A percentile compares a stretch with the other conserved stretches of the same genome.
Conservation (phyloP, 1,284 basidiomycete species). For the Naganishia sp. region DNA sequence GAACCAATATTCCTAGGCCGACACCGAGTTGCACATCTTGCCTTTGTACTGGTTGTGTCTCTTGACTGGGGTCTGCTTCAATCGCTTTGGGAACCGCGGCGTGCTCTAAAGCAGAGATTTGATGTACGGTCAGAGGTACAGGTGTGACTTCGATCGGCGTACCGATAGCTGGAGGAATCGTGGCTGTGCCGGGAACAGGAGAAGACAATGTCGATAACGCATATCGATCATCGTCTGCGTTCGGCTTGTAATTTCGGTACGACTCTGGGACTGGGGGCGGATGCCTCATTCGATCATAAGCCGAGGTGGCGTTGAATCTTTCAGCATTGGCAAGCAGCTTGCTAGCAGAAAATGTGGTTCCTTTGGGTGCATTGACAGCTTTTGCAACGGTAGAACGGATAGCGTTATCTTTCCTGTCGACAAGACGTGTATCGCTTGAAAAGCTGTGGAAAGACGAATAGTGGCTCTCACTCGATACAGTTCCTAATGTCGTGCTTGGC, state of each 20-base stretch:
- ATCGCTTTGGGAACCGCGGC: background rate
- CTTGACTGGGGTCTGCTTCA: background rate
- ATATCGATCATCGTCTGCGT: constrained; percentile 2
- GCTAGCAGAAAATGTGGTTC: background rate
- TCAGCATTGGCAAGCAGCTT: background rate
- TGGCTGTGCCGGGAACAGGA: background rate
- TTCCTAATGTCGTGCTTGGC: background rate
- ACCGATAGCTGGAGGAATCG: background rate
- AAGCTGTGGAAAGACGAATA: constrained; percentile 15
- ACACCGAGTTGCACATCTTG: background rate
- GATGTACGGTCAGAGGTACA: background rate
- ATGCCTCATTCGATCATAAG: background rate
- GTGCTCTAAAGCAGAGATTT: background rate
- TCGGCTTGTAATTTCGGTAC: constrained; percentile 10
- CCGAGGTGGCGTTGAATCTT: background rate
- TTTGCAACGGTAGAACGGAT: background rate
- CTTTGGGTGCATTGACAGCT: background rate
- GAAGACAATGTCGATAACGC: background rate
- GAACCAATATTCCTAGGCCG: constrained; percentile 6
- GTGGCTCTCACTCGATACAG: constrained; percentile 1
- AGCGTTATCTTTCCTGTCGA: too few species aligned
- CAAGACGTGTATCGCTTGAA: constrained; percentile 12
- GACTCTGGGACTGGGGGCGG: constrained; percentile 8
- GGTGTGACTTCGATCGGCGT: background rate
- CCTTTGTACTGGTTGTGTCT: background rate